Evolutionary conservation across 495 filamentous ascomycete species (phyloP).

Genomic region (Penicillium goetzii): DNA sequence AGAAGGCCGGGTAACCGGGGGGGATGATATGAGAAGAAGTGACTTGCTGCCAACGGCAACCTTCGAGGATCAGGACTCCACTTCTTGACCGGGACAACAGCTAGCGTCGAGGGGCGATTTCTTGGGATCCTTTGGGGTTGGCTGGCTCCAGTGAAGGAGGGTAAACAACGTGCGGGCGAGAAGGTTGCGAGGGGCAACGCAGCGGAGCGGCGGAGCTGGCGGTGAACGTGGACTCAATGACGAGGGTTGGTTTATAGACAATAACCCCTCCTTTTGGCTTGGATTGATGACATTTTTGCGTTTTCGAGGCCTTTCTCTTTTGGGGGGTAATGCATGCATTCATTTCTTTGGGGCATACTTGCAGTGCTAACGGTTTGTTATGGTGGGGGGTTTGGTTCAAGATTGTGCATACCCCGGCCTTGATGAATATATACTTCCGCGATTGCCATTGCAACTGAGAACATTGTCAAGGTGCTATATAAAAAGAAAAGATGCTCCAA

Average conservation of each 20-base stretch:
- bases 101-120: slow-evolving; percentile 34
- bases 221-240: slow-evolving; percentile 27
- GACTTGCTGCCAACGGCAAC: slow-evolving; percentile 35
- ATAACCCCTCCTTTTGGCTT: neutral
- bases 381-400: neutral
- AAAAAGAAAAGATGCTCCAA: neutral
- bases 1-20: slow-evolving; percentile 31
- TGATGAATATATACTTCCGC: slow-evolving; percentile 3
- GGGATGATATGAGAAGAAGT: slow-evolving; percentile 34
- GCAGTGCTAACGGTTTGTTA: neutral
- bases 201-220: slow-evolving; percentile 19
- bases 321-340: neutral
- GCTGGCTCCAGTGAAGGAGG: slow-evolving; percentile 29
- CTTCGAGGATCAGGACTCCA: slow-evolving; percentile 39
- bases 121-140: slow-evolving; percentile 34
- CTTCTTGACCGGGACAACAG: slow-evolving; percentile 19
- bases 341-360: neutral
- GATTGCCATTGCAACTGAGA: neutral
- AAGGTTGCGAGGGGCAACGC: slow-evolving; percentile 49
- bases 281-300: slow-evolving; percentile 15
- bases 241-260: slow-evolving; percentile 4
- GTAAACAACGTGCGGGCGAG: slow-evolving; percentile 45
- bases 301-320: neutral
- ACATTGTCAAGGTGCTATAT: neutral
- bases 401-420: neutral